phyloP scores from a whole-genome alignment of 495 filamentous ascomycete genomes.

The Hypoxylon subgilvum region DNA sequence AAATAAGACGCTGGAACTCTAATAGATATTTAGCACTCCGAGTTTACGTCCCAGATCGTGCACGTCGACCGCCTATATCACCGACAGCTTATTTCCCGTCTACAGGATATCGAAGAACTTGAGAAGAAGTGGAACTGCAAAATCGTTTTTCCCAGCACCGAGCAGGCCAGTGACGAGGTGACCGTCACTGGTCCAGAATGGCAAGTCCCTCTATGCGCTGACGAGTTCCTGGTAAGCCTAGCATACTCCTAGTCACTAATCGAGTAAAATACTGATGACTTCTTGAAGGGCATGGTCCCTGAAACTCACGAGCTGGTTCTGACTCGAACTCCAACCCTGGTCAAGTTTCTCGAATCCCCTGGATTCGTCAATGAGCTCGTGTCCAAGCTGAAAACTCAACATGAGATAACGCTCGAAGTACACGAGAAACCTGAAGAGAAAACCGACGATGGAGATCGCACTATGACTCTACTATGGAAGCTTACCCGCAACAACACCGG shows the following conservation, averaged over 20 bases:
- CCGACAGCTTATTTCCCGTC: slow-evolving; percentile 85
- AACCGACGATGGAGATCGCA: slow-evolving; percentile 59
- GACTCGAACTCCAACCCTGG: slow-evolving; percentile 72
- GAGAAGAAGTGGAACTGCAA: slow-evolving; percentile 99
- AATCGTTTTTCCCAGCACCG: slow-evolving; percentile 94
- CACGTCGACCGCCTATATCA: slow-evolving; percentile 94
- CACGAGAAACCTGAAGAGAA: slow-evolving; percentile 61
- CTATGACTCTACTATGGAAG: slow-evolving; percentile 60
- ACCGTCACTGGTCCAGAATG: slow-evolving; percentile 95
- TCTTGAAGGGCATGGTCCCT: slow-evolving; percentile 83
- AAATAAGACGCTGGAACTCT: background rate
- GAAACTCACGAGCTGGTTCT: slow-evolving; percentile 91
- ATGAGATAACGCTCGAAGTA: slow-evolving; percentile 83
- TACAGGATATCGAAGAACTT: slow-evolving; percentile 86
- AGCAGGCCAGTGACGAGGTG: slow-evolving; percentile 94
- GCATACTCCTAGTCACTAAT: background rate
- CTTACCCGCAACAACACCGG: slow-evolving; percentile 98
- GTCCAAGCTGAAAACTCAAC: slow-evolving; percentile 84
- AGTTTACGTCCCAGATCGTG: slow-evolving; percentile 92
- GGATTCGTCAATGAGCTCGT: slow-evolving; percentile 79
- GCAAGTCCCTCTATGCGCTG: slow-evolving; percentile 93
- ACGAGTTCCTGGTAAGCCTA: slow-evolving; percentile 80
- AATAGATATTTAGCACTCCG: slow-evolving; percentile 70
- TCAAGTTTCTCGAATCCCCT: slow-evolving; percentile 75
- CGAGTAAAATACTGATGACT: slow-evolving; percentile 37